phyloP scores from a whole-genome alignment of 352 stramenopile genomes.

The Aphanomyces invadans region DNA sequence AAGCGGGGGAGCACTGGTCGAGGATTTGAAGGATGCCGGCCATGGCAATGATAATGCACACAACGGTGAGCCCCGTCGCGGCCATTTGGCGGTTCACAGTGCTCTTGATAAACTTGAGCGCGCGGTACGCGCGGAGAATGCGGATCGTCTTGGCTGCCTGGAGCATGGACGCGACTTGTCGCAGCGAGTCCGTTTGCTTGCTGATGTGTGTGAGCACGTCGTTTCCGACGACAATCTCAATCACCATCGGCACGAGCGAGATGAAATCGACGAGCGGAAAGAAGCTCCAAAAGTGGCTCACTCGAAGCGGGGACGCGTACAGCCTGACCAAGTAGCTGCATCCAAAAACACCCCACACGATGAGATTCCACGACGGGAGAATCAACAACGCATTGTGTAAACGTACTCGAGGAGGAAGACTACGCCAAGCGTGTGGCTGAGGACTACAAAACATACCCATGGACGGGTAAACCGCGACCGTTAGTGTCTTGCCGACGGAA shows the following conservation, averaged over 20 bases:
- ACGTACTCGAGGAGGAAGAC: slow-evolving; percentile 65
- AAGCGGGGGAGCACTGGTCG: slow-evolving; percentile 39
- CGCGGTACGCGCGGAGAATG: slow-evolving; percentile 59
- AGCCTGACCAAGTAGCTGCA: slow-evolving; percentile 47
- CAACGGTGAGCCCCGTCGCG: slow-evolving; percentile 51
- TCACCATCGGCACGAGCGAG: slow-evolving; percentile 56
- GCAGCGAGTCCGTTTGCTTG: slow-evolving; percentile 15
- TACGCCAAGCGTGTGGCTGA: slow-evolving; percentile 25
- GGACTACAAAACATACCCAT: slow-evolving; percentile 9
- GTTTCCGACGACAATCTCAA: slow-evolving; percentile 24
- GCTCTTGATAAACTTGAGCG: slow-evolving; percentile 65
- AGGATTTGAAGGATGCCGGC: slow-evolving; percentile 60
- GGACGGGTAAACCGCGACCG: too few relatives aligned
- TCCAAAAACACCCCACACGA: too few relatives aligned
- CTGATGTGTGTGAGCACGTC: slow-evolving; percentile 14
- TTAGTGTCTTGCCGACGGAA: too few relatives aligned
- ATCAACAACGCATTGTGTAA: background rate
- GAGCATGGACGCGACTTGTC: slow-evolving; percentile 23
- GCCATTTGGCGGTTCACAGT: slow-evolving; percentile 60
- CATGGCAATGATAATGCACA: slow-evolving; percentile 68
- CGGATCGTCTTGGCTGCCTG: slow-evolving; percentile 47
- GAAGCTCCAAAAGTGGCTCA: slow-evolving; percentile 47
- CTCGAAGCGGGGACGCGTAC: slow-evolving; percentile 52
- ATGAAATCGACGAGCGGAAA: slow-evolving; percentile 50
- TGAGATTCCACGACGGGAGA: slow-evolving; percentile 8